Percentiles rank a stretch among this genome's conserved stretches.
These are phyloP conservation scores for Encephalitozoon romaleae DNA, from an alignment of 371 early-diverging fungal species.

Conservation along the genomic window DNA sequence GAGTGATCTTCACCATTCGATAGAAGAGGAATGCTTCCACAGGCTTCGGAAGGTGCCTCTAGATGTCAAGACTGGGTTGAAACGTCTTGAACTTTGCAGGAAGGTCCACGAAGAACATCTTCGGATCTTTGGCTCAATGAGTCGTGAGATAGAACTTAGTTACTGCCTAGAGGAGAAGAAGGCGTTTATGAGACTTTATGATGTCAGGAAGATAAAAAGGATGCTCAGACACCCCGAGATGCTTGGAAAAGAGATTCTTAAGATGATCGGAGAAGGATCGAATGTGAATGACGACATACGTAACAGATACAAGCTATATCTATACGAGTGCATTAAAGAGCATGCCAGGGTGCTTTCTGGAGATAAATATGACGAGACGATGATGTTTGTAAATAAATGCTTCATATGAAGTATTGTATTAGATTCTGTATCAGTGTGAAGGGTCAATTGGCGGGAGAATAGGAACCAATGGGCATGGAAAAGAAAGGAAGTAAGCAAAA, in stretches of 20 bases:
- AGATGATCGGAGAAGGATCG: neutral
- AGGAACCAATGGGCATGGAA: neutral
- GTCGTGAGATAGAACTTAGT: neutral
- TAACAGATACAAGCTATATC: constrained; percentile 6
- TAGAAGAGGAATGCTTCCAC: neutral
- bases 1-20: neutral
- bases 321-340: constrained; percentile 1
- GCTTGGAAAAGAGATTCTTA: neutral
- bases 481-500: neutral
- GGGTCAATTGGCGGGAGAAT: neutral
- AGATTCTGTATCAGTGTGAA: neutral
- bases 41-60: neutral
- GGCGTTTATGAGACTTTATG: neutral
- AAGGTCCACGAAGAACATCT: neutral
- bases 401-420: neutral
- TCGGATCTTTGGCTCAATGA: neutral
- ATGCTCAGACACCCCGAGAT: neutral
- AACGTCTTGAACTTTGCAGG: neutral
- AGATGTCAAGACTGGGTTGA: neutral
- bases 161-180: neutral
- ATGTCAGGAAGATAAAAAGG: neutral
- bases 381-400: neutral
- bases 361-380: neutral
- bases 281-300: neutral
- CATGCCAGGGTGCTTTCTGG: neutral